Evolutionary conservation across 176 grass and related monocot species (phyloP), one percentile per base, ranked within the genome.

Genomic region (Chloris gayana): DNA sequence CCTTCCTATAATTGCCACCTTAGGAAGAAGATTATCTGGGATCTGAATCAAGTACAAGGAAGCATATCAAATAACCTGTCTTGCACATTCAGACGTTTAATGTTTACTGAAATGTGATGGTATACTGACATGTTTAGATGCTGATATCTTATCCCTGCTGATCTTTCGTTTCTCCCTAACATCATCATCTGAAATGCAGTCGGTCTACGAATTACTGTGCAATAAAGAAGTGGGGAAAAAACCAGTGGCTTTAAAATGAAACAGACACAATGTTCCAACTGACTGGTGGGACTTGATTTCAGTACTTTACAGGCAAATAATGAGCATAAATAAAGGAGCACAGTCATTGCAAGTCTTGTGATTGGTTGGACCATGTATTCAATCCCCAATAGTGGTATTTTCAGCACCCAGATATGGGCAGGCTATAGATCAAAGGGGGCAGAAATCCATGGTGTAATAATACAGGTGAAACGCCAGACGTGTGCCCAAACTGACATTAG

Each of bases 11-110:
- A 94, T 89, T 29, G 92, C 85, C 78, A 98, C 90, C 56, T 82
- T 94, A 4, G 95, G 95, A 84, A 98, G 92, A 89, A 84, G 84
- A 87, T 66, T 83, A 74, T 98, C 95, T 66, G 90, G 90, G 61
- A 98, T 85, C 92, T 98, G 86, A 65, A 80, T 79, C 54, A 67
- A 47, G 51, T 14, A 86, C 42, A 14, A 32, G 37, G 70, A 6
- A 63, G 69, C 32, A 79, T 42, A 76, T 61, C 13, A 70, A 30
- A 80, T 53, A n/a, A 73, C 32, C 3, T 12, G 6, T 38, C 33
- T 75, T 82, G 38, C 59, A 35, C 41, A 74, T 54, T 27, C 33
- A 50, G 1, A 18, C 0, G 2, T 14, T 54, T 81, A 37, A 24
- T 35, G 15, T 53, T 53, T 39, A 82, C 30, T 62, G 51, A 21